Evolutionary conservation across 108 stramenopile species (phyloP), one percentile per base, ranked within the genome.

Genomic region (Fragilaria radians): DNA sequence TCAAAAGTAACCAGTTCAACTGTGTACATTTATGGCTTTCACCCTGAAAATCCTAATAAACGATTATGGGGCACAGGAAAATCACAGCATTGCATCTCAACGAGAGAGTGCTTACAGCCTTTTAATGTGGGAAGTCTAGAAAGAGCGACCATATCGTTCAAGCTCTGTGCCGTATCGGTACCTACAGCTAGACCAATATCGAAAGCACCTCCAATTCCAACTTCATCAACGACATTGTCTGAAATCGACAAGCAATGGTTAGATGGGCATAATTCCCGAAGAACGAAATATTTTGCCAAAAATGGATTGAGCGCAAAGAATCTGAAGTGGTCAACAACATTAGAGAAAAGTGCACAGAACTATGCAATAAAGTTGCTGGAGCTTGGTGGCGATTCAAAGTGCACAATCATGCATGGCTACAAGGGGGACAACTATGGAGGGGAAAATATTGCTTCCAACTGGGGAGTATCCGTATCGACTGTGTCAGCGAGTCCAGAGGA

Each of bases 281-380:
- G 55, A 19, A 22, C n/a, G n/a, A 17, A 22, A 36, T 36, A 23
- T 24, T 27, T 33, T 36, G 3, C n/a, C 19, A 17, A 2, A 3
- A 33, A 57, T 7, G 31, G 31, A 1, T 19, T 57, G 19, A 32
- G 2, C n/a, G 21, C 31, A 18, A 28, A 27, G n/a, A 21, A 32
- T 19, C 31, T 57, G 18, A n/a, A 32, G 19, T 57, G 55, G 55
- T 34, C 31, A 32, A 1, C 32, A 18, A 17, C 11, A 34, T 1
- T 57, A 11, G 32, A 22, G 19, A 28, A 1, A 7, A 57, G 32
- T 17, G 55, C 55, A 7, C 29, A 34, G 7, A 57, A n/a, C 18
- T 57, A 57, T 36, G 55, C 55, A n/a, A 19, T 21, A 32, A 57
- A 29, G 30, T 24, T 57, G 33, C n/a, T 57, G 21, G 32, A 57